These are phyloP conservation scores for Cutaneotrichosporon spelunceum DNA, from an alignment of 1,284 basidiomycete genomes.

Conservation along the genomic window DNA sequence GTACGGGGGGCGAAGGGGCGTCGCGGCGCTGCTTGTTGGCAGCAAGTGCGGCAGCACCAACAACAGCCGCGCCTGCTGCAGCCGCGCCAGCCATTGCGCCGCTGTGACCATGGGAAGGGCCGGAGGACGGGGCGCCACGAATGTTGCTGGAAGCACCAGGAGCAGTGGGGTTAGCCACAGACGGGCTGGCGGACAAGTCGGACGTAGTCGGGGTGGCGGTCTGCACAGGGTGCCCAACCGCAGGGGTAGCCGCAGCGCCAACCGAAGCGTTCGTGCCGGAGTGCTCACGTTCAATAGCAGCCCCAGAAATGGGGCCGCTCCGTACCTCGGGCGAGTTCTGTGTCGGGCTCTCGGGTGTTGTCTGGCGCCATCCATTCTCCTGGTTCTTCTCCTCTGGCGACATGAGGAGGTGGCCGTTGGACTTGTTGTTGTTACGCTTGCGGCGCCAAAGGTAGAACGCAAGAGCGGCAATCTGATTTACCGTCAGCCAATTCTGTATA, in stretches of 20 bases:
- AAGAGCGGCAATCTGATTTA: constrained; percentile 36
- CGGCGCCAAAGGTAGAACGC: constrained; percentile 33
- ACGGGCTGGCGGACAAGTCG: neutral
- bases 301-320: neutral
- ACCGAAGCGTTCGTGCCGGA: neutral
- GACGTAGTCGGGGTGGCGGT: neutral
- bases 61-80: constrained; percentile 6
- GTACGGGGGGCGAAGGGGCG: neutral
- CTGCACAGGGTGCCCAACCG: neutral
- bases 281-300: neutral
- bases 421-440: constrained; percentile 8
- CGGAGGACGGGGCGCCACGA: neutral
- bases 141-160: neutral
- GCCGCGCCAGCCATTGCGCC: constrained; percentile 8
- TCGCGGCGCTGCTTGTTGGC: constrained; percentile 10
- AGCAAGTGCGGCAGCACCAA: constrained; percentile 5
- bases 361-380: neutral
- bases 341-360: neutral
- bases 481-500: neutral
- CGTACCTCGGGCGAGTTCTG: constrained; percentile 10
- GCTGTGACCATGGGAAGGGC: neutral
- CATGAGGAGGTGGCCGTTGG: constrained; percentile 6
- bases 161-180: neutral
- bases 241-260: neutral
- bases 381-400: constrained; percentile 5